Conservation (phyloP, 1,284 basidiomycete genomes). For the Trichosporon faecale region DNA sequence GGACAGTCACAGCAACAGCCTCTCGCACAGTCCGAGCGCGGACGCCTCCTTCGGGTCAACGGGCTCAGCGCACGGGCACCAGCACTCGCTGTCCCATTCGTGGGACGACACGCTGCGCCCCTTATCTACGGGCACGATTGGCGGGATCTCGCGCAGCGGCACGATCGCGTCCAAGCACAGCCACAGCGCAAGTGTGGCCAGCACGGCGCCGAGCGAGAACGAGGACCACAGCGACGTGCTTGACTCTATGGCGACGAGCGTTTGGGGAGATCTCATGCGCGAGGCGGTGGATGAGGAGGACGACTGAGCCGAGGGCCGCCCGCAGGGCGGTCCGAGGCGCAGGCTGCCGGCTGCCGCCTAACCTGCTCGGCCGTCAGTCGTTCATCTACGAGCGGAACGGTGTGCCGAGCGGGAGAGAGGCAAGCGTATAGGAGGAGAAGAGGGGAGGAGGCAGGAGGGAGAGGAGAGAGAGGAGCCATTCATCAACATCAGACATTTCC, state of each 20-base stretch:
- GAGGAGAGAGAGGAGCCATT: no score
- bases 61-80: not conserved
- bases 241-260: conserved; percentile 36
- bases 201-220: not conserved
- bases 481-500: no score
- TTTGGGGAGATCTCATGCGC: conserved; percentile 52
- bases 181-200: conserved; percentile 22
- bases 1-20: not conserved
- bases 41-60: not conserved
- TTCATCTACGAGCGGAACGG: no score
- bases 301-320: not conserved
- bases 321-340: no score
- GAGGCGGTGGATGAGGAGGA: conserved; percentile 40
- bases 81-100: not conserved
- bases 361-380: no score
- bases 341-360: no score
- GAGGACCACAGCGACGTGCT: conserved; percentile 31
- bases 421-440: no score
- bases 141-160: not conserved
- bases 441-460: no score
- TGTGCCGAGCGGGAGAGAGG: no score
- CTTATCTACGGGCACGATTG: not conserved
- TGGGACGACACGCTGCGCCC: conserved; percentile 2
- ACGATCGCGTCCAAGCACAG: conserved; percentile 18
- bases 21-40: not conserved